Evolutionary conservation across 176 grass and related monocot species (phyloP).

Genomic region (Oryza glaberrima): DNA sequence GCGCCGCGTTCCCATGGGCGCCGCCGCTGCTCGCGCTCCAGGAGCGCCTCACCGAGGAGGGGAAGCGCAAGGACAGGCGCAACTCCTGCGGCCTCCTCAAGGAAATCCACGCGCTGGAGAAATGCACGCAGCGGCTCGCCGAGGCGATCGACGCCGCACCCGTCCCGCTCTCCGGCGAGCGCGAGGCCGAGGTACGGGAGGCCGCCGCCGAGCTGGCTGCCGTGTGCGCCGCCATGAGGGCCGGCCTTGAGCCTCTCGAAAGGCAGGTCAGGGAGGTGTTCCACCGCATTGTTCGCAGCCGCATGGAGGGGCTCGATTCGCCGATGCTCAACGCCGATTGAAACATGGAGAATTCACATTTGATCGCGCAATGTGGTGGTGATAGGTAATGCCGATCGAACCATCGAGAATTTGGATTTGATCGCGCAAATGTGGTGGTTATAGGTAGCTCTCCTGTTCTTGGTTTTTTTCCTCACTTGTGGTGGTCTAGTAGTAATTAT

Average conservation of each 20-base stretch:
- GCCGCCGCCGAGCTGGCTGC: conserved; percentile 58
- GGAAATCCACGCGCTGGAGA: conserved; percentile 79
- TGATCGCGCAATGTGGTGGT: conserved; percentile 10
- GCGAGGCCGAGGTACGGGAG: conserved; percentile 54
- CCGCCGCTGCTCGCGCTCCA: conserved; percentile 71
- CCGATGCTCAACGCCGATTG: conserved; percentile 50
- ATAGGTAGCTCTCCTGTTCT: conserved; percentile 38
- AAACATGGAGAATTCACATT: conserved; percentile 21
- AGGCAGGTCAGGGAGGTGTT: conserved; percentile 89
- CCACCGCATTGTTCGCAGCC: conserved; percentile 86
- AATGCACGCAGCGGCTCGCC: conserved; percentile 59
- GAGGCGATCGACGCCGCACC: conserved; percentile 58
- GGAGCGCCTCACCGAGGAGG: conserved; percentile 80
- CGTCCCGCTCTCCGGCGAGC: conserved; percentile 48
- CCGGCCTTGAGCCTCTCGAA: conserved; percentile 69
- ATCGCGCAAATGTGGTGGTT: conserved; percentile 13
- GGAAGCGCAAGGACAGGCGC: conserved; percentile 84
- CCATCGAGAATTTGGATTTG: conserved; percentile 10
- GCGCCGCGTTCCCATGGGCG: conserved; percentile 66
- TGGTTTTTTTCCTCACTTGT: conserved; percentile 40
- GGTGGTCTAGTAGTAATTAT: conserved; percentile 40
- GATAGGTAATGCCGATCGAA: conserved; percentile 53
- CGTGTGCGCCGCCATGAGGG: conserved; percentile 60
- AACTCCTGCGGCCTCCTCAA: conserved; percentile 75
- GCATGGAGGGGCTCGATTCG: conserved; percentile 85